These are phyloP conservation scores for Leccinum huronense DNA, from an alignment of 1,284 basidiomycete genomes.

Conservation along the genomic window DNA sequence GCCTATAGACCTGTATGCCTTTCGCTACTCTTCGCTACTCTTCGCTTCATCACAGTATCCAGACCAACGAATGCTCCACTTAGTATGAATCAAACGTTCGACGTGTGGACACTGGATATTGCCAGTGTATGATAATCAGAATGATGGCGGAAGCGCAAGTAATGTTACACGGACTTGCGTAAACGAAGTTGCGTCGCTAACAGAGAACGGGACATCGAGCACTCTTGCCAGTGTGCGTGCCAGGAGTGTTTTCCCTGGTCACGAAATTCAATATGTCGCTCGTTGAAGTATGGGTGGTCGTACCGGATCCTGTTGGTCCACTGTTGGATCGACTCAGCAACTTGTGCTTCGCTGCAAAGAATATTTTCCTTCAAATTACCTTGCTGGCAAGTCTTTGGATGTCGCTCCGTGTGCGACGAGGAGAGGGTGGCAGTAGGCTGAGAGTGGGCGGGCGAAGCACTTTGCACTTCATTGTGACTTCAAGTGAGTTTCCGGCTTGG, in stretches of 20 bases:
- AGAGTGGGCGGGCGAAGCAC: too few species aligned
- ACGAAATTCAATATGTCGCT: slow-evolving; percentile 12
- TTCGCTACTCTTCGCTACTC: slow-evolving; percentile 82
- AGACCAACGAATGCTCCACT: slow-evolving; percentile 95
- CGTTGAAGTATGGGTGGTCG: slow-evolving; percentile 1
- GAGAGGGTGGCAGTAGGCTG: too few species aligned
- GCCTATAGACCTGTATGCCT: slow-evolving; percentile 50
- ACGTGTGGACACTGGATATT: slow-evolving; percentile 84
- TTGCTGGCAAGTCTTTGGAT: too few species aligned
- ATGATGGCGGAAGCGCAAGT: slow-evolving; percentile 5
- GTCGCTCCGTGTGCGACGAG: too few species aligned
- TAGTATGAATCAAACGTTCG: slow-evolving; percentile 87
- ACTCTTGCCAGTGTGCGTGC: slow-evolving; percentile 83
- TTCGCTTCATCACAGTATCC: slow-evolving; percentile 75
- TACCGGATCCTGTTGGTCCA: slow-evolving; percentile 81
- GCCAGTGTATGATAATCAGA: slow-evolving; percentile 49
- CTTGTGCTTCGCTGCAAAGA: slow-evolving; percentile 4
- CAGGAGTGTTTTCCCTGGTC: slow-evolving; percentile 80
- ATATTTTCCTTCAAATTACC: slow-evolving; percentile 53
- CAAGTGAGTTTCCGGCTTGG: too few species aligned
- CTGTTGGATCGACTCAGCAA: slow-evolving; percentile 39
- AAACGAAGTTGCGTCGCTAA: slow-evolving; percentile 82
- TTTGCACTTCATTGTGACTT: too few species aligned
- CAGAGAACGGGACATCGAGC: slow-evolving; percentile 88
- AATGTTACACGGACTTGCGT: slow-evolving; percentile 56